Conservation (phyloP, 148 eudicot genomes). For the Camellia lanceoleosa region DNA sequence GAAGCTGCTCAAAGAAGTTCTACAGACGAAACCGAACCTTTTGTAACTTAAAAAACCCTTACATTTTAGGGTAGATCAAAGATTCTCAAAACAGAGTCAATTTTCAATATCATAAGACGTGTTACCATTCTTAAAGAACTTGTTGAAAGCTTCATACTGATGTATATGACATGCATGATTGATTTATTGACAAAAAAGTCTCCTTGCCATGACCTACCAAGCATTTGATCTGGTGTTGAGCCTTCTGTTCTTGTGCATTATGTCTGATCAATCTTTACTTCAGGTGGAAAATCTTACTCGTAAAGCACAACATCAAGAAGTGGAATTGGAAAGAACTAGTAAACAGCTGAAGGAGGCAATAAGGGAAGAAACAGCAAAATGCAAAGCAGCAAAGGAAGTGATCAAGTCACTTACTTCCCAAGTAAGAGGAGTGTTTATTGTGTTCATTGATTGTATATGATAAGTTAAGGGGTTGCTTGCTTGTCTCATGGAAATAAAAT, state of each 20-base stretch:
- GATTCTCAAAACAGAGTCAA: constrained; percentile 2
- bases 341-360: constrained; percentile 88
- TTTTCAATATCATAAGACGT: neutral
- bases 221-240: neutral
- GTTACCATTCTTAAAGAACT: neutral
- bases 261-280: neutral
- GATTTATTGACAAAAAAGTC: neutral
- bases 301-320: constrained; percentile 69
- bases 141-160: neutral
- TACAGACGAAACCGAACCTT: neutral
- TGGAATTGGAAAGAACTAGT: constrained; percentile 69
- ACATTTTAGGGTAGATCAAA: constrained; percentile 5
- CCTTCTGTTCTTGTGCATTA: neutral
- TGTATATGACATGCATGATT: neutral
- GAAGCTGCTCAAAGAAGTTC: neutral
- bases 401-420: constrained; percentile 92
- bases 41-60: neutral
- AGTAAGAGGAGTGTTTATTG: constrained; percentile 36
- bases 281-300: constrained; percentile 82
- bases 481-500: neutral
- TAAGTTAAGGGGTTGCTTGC: neutral
- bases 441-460: neutral
- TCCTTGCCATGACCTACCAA: neutral
- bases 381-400: constrained; percentile 98
- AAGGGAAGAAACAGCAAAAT: constrained; percentile 88